A percentile compares a stretch with the other conserved stretches of the same genome.
phyloP scores from a whole-genome alignment of 2,329 filamentous ascomycete species.

The Aaosphaeria pasadenensis region DNA sequence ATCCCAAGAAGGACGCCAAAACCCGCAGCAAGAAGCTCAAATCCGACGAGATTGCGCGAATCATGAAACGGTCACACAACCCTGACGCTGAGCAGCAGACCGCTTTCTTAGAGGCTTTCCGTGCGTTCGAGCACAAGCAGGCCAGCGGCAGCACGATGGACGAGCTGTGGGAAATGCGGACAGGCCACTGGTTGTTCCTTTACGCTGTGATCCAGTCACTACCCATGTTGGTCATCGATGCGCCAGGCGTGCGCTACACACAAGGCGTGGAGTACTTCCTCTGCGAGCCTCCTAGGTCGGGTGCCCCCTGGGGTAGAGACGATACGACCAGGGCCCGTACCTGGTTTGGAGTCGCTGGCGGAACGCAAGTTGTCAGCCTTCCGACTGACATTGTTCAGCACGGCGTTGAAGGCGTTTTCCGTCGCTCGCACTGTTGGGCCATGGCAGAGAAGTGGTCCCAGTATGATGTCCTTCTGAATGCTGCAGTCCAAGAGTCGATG shows the following conservation, averaged over 20 bases:
- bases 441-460: conserved; percentile 61
- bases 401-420: conserved; percentile 65
- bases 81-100: conserved; percentile 61
- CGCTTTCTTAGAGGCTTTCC: conserved; percentile 68
- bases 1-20: conserved; percentile 72
- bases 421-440: conserved; percentile 67
- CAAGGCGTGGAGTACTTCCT: conserved; percentile 80
- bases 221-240: conserved; percentile 75
- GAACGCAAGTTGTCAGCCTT: conserved; percentile 58
- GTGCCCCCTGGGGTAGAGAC: conserved; percentile 70
- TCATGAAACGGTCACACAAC: conserved; percentile 81
- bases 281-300: conserved; percentile 70
- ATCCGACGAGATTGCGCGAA: conserved; percentile 70
- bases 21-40: conserved; percentile 70
- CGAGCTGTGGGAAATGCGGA: conserved; percentile 69
- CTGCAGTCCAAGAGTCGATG: conserved; percentile 33
- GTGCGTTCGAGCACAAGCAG: conserved; percentile 68
- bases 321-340: conserved; percentile 55
- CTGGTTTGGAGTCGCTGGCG: conserved; percentile 73
- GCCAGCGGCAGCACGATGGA: conserved; percentile 60
- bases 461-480: conserved; percentile 28
- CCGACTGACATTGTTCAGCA: conserved; percentile 64
- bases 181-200: conserved; percentile 78
- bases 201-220: conserved; percentile 75
- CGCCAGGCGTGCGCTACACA: conserved; percentile 64